Evolutionary conservation across 345 rosid species (phyloP), one percentile per base, ranked within the genome.

Genomic region (Salix caprea): DNA sequence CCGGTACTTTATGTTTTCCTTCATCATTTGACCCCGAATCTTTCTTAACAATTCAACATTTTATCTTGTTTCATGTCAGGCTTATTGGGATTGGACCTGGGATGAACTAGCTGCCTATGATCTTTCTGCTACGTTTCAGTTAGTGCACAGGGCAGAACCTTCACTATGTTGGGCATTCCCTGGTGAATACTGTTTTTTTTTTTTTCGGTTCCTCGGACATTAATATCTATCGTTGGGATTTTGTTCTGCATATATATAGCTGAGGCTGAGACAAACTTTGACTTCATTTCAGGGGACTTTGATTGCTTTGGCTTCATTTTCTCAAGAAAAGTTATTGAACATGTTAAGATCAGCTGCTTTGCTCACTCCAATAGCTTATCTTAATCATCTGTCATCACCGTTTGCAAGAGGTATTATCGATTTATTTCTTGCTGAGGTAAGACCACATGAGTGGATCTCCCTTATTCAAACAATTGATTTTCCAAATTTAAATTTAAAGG

Each of bases 281-380:
- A 24, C 65, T 26, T 76, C 65, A 67, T 50, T 72, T 30, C 44
- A 84, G 89, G 89, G 89, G 30, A 86, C 87, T 26, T 78, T 86
- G 64, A 86, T 74, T n/a, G 83, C 83, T 18, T 76, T 86, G 39
- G 87, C 87, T 56, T 79, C 89, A 11, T 78, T 86, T 68, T 84
- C 89, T 5, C 80, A 82, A 78, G 69, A 71, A 24, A 71, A 82
- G 46, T 67, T 84, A 36, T 2, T 76, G 54, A 70, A 62, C 81
- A 76, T 9, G 80, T 5, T 82, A 60, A 80, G 87, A 74, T 82
- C 89, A 12, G 82, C 84, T 39, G 89, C 71, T 69, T 61, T 86
- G 80, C 86, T 86, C n/a, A 69, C 86, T 74, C 87, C 89, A 6
- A 80, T 86, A 0, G 89, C 89, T 48, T 73, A 86, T 64, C 79